Evolutionary conservation across 495 filamentous ascomycete genomes (phyloP), one percentile per base, ranked within the genome.

Genomic region (Talaromyces adpressus): DNA sequence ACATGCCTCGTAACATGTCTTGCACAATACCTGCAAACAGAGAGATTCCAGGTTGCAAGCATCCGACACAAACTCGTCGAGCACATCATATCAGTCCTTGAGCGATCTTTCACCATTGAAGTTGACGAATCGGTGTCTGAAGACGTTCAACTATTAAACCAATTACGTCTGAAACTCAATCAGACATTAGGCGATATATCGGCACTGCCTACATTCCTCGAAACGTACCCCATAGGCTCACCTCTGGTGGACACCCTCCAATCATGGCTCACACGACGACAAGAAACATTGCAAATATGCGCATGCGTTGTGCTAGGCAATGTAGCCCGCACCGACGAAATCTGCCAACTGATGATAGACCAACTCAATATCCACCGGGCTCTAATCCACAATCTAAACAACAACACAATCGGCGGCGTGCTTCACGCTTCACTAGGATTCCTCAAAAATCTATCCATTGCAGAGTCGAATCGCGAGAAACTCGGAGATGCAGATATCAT

Each of bases 221-320:
- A 77, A 39, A 56, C 70, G 1, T 85, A 81, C 58, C 80, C 82
- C 0, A 76, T 84, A 41, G 77, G 79, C 5, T 76, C 78, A 3
- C 66, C 73, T 5, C 68, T 89, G 25, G 69, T 82, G 5, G 64
- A 72, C 39, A 85, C 78, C 49, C 71, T 92, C n/a, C 77, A 78
- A 36, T 70, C 73, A 12, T 88, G 84, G 84, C 71, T 87, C 14
- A 62, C 69, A 29, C 72, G 71, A 32, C 69, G 70, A 0, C 78
- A 85, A 54, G 74, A 82, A 4, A 80, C 88, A 54, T 80, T 92
- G 1, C 87, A 87, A 65, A 82, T 88, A n/a, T 87, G 87, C 32
- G 85, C 89, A 16, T 93, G 89, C 68, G 75, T 93, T 18, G 82
- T 89, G 63, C 82, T 93, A 6, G 91, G 91, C 22, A 94, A 93